Evolutionary conservation across 1,284 basidiomycete species (phyloP).

Genomic region (Pisolithus thermaeus): DNA sequence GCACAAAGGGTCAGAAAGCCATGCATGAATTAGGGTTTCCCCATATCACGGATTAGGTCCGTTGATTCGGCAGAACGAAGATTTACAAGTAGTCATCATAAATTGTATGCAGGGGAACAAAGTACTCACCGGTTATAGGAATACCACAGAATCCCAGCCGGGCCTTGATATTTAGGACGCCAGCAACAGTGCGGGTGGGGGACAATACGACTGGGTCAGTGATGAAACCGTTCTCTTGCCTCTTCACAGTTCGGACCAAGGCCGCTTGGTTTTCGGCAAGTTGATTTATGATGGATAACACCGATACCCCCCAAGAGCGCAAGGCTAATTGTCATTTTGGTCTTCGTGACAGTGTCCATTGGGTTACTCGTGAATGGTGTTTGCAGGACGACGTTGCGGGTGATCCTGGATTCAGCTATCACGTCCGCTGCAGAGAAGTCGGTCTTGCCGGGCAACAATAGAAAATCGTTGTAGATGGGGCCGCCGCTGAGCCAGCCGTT

Average conservation of each 20-base stretch:
- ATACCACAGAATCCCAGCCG: conserved; percentile 95
- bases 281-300: no score
- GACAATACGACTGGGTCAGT: no score
- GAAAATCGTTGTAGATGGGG: conserved; percentile 95
- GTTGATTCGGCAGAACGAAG: conserved; percentile 88
- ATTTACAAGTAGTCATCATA: conserved; percentile 46
- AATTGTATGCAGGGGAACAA: conserved; percentile 4
- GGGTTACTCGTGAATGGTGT: conserved; percentile 97
- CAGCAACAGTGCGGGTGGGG: conserved; percentile 72
- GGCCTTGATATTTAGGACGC: conserved; percentile 92
- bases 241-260: no score
- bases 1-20: conserved; percentile 30
- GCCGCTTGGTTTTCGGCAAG: no score
- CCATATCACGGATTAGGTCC: conserved; percentile 64
- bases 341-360: conserved; percentile 99
- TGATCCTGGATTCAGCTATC: conserved; percentile 81
- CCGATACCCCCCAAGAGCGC: no score
- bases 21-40: conserved; percentile 41
- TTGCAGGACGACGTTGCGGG: conserved; percentile 89
- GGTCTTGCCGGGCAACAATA: conserved; percentile 93
- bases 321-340: conserved; percentile 98
- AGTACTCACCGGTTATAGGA: conserved; percentile 85
- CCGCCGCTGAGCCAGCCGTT: conserved; percentile 90
- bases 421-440: conserved; percentile 86
- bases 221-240: no score